Conservation (phyloP, 805 yeast species). For the Candida ortonii region DNA sequence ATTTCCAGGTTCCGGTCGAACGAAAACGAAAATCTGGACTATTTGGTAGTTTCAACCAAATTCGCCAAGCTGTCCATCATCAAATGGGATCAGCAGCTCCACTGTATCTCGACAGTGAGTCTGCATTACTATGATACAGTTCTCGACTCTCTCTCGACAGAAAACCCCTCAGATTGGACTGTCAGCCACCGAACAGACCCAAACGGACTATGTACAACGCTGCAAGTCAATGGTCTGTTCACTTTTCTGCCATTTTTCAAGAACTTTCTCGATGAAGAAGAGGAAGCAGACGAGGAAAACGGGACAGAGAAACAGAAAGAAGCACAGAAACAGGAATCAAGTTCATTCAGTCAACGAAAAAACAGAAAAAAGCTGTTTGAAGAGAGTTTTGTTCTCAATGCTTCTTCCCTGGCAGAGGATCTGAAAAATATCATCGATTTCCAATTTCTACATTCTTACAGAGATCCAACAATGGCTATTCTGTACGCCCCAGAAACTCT, state of each 20-base stretch:
- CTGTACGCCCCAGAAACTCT: slow-evolving; percentile 32
- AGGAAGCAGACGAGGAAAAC: slow-evolving; percentile 29
- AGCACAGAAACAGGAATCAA: slow-evolving; percentile 2
- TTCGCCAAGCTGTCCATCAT: slow-evolving; percentile 76
- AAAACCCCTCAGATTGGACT: slow-evolving; percentile 33
- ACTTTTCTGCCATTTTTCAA: slow-evolving; percentile 66
- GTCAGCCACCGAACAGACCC: slow-evolving; percentile 63
- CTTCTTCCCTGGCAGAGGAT: slow-evolving; percentile 52
- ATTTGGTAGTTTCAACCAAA: slow-evolving; percentile 62
- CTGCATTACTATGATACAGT: slow-evolving; percentile 83
- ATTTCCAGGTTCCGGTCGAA: slow-evolving; percentile 48
- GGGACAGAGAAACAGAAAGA: slow-evolving; percentile 23
- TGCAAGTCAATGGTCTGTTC: slow-evolving; percentile 63
- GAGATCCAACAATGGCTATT: slow-evolving; percentile 67
- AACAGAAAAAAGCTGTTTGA: slow-evolving; percentile 35
- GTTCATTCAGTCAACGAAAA: slow-evolving; percentile 4
- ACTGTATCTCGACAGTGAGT: slow-evolving; percentile 66
- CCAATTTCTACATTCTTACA: slow-evolving; percentile 67
- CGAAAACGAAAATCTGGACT: slow-evolving; percentile 50
- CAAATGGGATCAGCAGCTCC: slow-evolving; percentile 58
- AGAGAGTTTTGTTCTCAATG: slow-evolving; percentile 58
- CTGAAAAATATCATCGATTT: slow-evolving; percentile 66
- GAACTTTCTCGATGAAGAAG: slow-evolving; percentile 42
- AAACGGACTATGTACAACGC: slow-evolving; percentile 49
- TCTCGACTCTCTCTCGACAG: slow-evolving; percentile 49